phyloP scores from a whole-genome alignment of 179 eudicot genomes.

The Vitellaria paradoxa region DNA sequence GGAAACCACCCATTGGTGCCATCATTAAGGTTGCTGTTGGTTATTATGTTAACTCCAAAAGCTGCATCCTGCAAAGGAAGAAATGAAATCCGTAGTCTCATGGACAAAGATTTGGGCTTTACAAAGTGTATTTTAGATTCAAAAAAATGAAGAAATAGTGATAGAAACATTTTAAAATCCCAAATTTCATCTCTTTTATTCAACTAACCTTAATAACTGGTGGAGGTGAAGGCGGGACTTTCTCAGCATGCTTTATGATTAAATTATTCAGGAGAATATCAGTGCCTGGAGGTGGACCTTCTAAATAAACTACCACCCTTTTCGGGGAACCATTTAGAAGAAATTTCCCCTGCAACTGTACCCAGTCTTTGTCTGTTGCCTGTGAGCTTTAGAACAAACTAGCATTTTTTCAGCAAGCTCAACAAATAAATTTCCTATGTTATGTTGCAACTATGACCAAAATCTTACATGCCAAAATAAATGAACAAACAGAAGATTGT shows the following conservation, averaged over 20 bases:
- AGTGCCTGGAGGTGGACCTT: constrained; percentile 90
- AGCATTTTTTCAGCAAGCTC: neutral
- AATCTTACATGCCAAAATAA: no score
- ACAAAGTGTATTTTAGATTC: no score
- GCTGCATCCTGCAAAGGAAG: constrained; percentile 38
- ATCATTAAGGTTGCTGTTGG: constrained; percentile 61
- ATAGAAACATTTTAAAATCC: no score
- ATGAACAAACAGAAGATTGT: no score
- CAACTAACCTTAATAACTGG: constrained; percentile 67
- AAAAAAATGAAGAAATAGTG: no score
- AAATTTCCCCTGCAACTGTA: constrained; percentile 71
- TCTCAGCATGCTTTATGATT: constrained; percentile 66
- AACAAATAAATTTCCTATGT: no score
- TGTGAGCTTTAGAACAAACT: constrained; percentile 42
- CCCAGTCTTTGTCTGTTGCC: constrained; percentile 90
- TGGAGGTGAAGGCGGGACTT: constrained; percentile 67
- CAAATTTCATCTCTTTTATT: constrained; percentile 1
- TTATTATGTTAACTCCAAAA: constrained; percentile 67
- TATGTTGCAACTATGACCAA: no score
- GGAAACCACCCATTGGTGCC: constrained; percentile 85
- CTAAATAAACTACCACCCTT: constrained; percentile 60
- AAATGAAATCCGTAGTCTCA: neutral
- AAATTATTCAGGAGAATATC: constrained; percentile 77
- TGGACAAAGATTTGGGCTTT: neutral
- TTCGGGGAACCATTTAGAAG: constrained; percentile 67